phyloP scores from a whole-genome alignment of 805 yeast genomes.

The Aciculoconidium aculeatum region DNA sequence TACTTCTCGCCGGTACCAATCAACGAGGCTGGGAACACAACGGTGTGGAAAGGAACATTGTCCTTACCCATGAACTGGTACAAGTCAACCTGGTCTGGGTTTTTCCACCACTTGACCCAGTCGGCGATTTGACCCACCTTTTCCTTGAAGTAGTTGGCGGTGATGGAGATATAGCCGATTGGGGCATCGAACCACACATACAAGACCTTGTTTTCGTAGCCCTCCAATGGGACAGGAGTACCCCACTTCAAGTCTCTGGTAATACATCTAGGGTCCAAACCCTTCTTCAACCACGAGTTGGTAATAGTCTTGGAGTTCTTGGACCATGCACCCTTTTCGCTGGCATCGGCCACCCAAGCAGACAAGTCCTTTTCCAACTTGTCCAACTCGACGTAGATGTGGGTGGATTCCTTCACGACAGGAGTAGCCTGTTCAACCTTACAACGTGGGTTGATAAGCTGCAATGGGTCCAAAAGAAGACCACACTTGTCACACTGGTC shows the following conservation, averaged over 20 bases:
- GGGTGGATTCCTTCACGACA: conserved; percentile 72
- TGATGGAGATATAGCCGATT: conserved; percentile 93
- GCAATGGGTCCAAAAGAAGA: conserved; percentile 80
- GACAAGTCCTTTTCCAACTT: conserved; percentile 73
- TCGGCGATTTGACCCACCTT: conserved; percentile 30
- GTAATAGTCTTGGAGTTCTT: conserved; percentile 87
- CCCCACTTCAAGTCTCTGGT: conserved; percentile 99
- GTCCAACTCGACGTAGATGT: conserved; percentile 77
- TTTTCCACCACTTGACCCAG: conserved; percentile 93
- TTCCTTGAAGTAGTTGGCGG: conserved; percentile 70
- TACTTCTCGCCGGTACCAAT: conserved; percentile 84
- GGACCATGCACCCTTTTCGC: conserved; percentile 81
- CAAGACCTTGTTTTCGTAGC: conserved; percentile 80
- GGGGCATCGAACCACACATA: conserved; percentile 99
- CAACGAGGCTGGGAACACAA: conserved; percentile 91
- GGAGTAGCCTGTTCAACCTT: conserved; percentile 85
- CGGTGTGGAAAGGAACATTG: conserved; percentile 98
- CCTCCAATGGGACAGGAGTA: conserved; percentile 91
- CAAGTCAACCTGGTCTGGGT: conserved; percentile 81
- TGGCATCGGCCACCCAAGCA: conserved; percentile 65
- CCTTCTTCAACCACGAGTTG: conserved; percentile 89
- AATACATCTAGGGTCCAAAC: conserved; percentile 89
- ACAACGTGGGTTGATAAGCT: conserved; percentile 91
- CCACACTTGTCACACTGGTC: conserved; percentile 99
- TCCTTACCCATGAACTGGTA: conserved; percentile 99